phyloP scores from a whole-genome alignment of 106 monocot species.

The Dendrobium huoshanense region DNA sequence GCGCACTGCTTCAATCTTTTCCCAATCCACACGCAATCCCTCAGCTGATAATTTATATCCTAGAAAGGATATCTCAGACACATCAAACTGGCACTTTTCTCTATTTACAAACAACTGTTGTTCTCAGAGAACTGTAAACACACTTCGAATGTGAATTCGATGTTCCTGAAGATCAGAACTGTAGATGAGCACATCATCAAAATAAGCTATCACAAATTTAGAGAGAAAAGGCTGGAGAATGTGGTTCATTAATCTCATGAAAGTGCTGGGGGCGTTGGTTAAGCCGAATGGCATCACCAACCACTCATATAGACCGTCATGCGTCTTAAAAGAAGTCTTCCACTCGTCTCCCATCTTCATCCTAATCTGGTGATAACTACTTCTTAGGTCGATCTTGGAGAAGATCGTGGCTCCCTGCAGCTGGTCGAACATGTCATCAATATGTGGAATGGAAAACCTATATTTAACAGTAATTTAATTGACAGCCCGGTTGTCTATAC shows the following conservation, averaged over 20 bases:
- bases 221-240: too few relatives aligned
- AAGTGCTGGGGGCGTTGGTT: constrained; percentile 14
- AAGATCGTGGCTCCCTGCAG: neutral
- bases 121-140: neutral
- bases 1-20: constrained; percentile 4
- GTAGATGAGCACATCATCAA: constrained; percentile 12
- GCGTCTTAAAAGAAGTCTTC: constrained; percentile 17
- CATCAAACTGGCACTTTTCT: constrained; percentile 6
- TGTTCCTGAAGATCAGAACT: neutral
- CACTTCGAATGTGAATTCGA: neutral
- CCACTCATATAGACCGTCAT: constrained; percentile 16
- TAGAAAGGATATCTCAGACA: neutral
- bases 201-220: neutral
- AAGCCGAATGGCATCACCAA: constrained; percentile 17
- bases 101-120: neutral
- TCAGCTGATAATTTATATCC: neutral
- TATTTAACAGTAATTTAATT: constrained; percentile 15
- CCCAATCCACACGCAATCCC: neutral
- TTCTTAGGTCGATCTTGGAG: constrained; percentile 12
- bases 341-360: neutral
- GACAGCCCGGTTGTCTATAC: constrained; percentile 4
- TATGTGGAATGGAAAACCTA: neutral
- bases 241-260: constrained; percentile 14
- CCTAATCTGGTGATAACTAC: neutral
- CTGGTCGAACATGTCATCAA: constrained; percentile 2